phyloP scores from a whole-genome alignment of 768 basidiomycete genomes.

The Lentinula edodes region DNA sequence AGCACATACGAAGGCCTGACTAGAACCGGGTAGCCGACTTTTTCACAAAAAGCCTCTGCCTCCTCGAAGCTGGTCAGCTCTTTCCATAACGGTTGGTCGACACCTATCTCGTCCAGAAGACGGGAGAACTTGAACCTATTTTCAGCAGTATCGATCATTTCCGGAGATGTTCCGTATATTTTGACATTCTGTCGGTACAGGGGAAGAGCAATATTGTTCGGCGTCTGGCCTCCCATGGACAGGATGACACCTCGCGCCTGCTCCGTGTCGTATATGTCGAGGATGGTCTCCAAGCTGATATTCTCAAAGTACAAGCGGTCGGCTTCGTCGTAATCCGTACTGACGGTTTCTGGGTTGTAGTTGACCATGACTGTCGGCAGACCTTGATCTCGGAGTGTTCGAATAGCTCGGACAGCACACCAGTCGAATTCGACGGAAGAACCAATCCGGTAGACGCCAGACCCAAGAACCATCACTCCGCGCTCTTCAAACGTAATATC shows the following conservation, averaged over 20 bases:
- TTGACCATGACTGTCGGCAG: slow-evolving; percentile 98
- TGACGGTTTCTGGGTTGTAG: slow-evolving; percentile 99
- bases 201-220: slow-evolving; percentile 96
- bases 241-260: slow-evolving; percentile 87
- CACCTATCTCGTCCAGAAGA: slow-evolving; percentile 94
- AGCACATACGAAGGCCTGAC: slow-evolving; percentile 97
- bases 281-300: slow-evolving; percentile 91
- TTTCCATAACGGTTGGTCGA: slow-evolving; percentile 97
- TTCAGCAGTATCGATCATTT: slow-evolving; percentile 99
- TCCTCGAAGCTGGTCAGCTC: slow-evolving; percentile 90
- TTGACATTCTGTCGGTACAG: slow-evolving; percentile 97
- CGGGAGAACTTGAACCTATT: slow-evolving; percentile 99
- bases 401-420: slow-evolving; percentile 97
- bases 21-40: slow-evolving; percentile 92
- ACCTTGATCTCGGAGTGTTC: slow-evolving; percentile 92
- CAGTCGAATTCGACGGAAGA: slow-evolving; percentile 99
- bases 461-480: slow-evolving; percentile 96
- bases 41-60: slow-evolving; percentile 84
- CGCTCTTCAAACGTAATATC: slow-evolving; percentile 86
- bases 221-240: slow-evolving; percentile 98
- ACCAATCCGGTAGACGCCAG: slow-evolving; percentile 97
- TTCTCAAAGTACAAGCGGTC: slow-evolving; percentile 99
- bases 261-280: slow-evolving; percentile 95
- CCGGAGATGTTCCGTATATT: slow-evolving; percentile 97
- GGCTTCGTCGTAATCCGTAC: slow-evolving; percentile 98